Conservation (phyloP, 2,329 filamentous ascomycete species). For the Ophiocordyceps camponoti-floridani region DNA sequence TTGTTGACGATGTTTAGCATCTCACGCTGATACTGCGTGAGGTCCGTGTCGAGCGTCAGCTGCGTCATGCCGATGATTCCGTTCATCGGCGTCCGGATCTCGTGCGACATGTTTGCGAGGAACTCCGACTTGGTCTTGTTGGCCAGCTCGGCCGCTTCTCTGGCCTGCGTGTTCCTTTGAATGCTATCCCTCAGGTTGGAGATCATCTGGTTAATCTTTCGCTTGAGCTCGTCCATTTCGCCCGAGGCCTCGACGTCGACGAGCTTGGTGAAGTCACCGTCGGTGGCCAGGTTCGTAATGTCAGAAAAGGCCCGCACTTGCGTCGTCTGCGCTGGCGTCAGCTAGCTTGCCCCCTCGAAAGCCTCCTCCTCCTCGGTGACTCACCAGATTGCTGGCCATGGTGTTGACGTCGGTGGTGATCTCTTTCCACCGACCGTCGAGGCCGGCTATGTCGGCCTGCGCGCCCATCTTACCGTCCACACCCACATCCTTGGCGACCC, state of each 20-base stretch:
- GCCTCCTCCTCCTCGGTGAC: constrained; percentile 5
- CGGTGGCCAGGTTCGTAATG: constrained; percentile 93
- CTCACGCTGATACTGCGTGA: constrained; percentile 89
- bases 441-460: constrained; percentile 82
- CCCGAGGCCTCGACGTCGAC: constrained; percentile 95
- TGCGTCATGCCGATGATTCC: constrained; percentile 98
- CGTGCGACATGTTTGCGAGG: constrained; percentile 96
- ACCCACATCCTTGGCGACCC: constrained; percentile 89
- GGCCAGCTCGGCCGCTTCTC: constrained; percentile 87
- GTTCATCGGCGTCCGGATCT: constrained; percentile 94
- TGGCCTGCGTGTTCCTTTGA: constrained; percentile 85
- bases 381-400: constrained; percentile 53
- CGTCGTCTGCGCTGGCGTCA: constrained; percentile 46
- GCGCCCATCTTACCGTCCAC: constrained; percentile 98
- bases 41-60: constrained; percentile 81
- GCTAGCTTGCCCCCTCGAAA: constrained; percentile 3
- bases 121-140: constrained; percentile 99
- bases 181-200: constrained; percentile 91
- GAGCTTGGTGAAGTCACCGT: constrained; percentile 91
- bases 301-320: constrained; percentile 97
- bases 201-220: constrained; percentile 99
- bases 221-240: constrained; percentile 97
- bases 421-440: constrained; percentile 93
- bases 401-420: constrained; percentile 95
- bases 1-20: constrained; percentile 99